Evolutionary conservation across 805 yeast species (phyloP).

Genomic region (Myxozyma mucilagina): DNA sequence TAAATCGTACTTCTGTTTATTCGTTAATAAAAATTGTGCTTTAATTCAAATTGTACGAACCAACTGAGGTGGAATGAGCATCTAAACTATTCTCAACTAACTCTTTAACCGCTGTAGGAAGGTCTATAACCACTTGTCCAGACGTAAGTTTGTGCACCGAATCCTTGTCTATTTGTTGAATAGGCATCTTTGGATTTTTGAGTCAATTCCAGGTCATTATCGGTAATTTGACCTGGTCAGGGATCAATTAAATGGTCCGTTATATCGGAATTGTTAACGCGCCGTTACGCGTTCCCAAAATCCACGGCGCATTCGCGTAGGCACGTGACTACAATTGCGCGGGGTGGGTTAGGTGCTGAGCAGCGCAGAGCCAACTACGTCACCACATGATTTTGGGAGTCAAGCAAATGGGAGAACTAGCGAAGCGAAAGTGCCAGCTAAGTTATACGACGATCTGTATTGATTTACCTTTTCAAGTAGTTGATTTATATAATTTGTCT

Average conservation of each 20-base stretch:
- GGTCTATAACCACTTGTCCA: conserved; percentile 86
- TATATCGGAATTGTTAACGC: not conserved
- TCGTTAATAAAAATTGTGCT: not conserved
- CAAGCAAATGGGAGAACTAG: not conserved
- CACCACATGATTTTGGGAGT: not conserved
- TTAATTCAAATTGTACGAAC: conserved; percentile 6
- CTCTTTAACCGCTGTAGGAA: conserved; percentile 79
- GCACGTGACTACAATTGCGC: not conserved
- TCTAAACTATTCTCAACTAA: conserved; percentile 84
- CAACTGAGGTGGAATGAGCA: conserved; percentile 64
- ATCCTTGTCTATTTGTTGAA: conserved; percentile 45
- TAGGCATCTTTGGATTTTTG: conserved; percentile 17
- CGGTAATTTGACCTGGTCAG: no score
- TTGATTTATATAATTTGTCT: not conserved
- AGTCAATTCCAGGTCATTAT: not conserved
- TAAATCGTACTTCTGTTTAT: conserved; percentile 57
- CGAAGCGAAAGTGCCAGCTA: no score
- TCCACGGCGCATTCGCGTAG: not conserved
- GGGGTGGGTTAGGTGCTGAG: not conserved
- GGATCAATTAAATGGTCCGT: no score
- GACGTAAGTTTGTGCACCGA: conserved; percentile 82
- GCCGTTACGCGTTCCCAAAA: not conserved
- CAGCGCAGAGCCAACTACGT: not conserved
- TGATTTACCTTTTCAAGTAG: not conserved
- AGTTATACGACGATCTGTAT: not conserved